Evolutionary conservation across 768 basidiomycete genomes (phyloP).

Genomic region (Suillus sp.): DNA sequence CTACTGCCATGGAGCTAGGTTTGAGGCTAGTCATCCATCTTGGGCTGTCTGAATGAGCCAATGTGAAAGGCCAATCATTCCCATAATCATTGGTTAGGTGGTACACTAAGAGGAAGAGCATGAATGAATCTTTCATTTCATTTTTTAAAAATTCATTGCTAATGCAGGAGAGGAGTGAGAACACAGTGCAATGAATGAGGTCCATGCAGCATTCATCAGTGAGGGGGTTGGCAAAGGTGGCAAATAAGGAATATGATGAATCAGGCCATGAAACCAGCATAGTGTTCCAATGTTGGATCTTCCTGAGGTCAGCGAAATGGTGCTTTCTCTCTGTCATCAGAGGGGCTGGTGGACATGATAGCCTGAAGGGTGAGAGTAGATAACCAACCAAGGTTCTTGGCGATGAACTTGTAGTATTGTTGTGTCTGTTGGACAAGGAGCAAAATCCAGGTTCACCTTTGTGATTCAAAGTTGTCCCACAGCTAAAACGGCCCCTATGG

Average conservation of each 20-base stretch:
- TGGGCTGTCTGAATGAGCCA: too few relatives aligned
- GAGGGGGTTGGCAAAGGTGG: background rate
- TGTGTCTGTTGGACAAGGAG: too few relatives aligned
- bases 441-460: too few relatives aligned
- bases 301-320: slow-evolving; percentile 5
- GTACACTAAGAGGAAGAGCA: slow-evolving; percentile 5
- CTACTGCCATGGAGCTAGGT: too few relatives aligned
- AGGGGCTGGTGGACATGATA: slow-evolving; percentile 3
- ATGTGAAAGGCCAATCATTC: too few relatives aligned
- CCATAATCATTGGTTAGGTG: slow-evolving; percentile 6
- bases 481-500: too few relatives aligned
- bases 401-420: slow-evolving; percentile 1
- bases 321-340: background rate
- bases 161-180: background rate
- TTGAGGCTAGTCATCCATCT: too few relatives aligned
- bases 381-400: background rate
- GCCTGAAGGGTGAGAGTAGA: slow-evolving; percentile 3
- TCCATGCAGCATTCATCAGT: background rate
- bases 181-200: background rate
- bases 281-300: background rate
- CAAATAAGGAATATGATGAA: slow-evolving; percentile 6
- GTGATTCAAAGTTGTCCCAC: too few relatives aligned
- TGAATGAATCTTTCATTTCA: slow-evolving; percentile 7
- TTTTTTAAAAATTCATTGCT: background rate
- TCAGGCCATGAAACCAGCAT: slow-evolving; percentile 1